These are phyloP conservation scores for Echium plantagineum DNA, from an alignment of 257 asterid genomes.

Conservation along the genomic window DNA sequence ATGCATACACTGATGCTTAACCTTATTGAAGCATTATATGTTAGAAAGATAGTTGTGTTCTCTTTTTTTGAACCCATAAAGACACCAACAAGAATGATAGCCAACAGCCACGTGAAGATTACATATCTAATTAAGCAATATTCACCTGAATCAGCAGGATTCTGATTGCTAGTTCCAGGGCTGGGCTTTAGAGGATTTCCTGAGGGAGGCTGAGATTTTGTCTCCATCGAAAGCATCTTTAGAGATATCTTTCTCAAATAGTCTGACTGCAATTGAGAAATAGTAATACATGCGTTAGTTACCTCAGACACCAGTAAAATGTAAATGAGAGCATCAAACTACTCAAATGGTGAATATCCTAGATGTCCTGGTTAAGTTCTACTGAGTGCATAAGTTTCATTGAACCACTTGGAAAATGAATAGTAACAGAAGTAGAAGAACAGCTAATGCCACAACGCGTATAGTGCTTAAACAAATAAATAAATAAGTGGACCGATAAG, in stretches of 20 bases:
- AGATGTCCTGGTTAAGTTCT: no score
- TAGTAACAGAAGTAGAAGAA: not conserved
- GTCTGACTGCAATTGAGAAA: constrained; percentile 45
- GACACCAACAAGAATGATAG: not conserved
- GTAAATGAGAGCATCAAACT: no score
- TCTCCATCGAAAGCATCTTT: constrained; percentile 84
- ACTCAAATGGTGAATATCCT: no score
- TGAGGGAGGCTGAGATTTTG: constrained; percentile 51
- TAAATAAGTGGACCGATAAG: not conserved
- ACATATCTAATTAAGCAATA: not conserved
- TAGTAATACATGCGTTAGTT: not conserved
- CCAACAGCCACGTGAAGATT: not conserved
- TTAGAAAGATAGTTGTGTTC: not conserved
- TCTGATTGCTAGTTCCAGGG: constrained; percentile 42
- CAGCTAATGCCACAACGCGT: no score
- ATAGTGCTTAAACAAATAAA: no score
- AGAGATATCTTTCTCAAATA: constrained; percentile 73
- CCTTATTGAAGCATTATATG: no score
- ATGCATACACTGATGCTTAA: not conserved
- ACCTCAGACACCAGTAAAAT: not conserved
- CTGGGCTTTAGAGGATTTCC: constrained; percentile 38
- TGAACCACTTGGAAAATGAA: not conserved
- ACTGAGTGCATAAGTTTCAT: no score
- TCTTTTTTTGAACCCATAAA: not conserved
- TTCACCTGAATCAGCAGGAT: constrained; percentile 65